phyloP scores from a whole-genome alignment of 441 rosid genomes.

The Raphanus hybrid region DNA sequence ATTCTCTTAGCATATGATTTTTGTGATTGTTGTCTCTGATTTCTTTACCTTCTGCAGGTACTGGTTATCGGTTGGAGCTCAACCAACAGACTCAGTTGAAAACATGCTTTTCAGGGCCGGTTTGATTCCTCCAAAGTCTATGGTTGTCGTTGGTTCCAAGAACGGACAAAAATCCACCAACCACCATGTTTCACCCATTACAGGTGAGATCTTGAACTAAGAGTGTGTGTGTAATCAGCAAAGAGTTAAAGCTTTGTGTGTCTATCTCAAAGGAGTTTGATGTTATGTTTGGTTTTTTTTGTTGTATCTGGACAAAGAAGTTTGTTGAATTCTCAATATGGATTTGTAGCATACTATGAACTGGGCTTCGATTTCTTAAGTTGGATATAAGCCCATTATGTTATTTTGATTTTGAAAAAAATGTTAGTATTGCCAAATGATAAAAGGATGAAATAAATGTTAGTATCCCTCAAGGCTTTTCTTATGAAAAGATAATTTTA shows the following conservation, averaged over 20 bases:
- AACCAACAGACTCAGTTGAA: slow-evolving; percentile 83
- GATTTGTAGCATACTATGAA: background rate
- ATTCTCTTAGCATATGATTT: background rate
- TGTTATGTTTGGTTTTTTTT: background rate
- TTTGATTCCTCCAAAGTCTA: slow-evolving; percentile 73
- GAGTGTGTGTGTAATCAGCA: slow-evolving; percentile 17
- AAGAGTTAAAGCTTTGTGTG: slow-evolving; percentile 2
- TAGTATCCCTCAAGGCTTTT: no score
- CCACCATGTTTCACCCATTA: slow-evolving; percentile 77
- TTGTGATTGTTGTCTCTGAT: slow-evolving; percentile 10
- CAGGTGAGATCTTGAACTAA: slow-evolving; percentile 60
- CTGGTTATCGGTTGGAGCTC: slow-evolving; percentile 97
- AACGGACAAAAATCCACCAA: slow-evolving; percentile 70
- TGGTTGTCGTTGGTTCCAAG: slow-evolving; percentile 69
- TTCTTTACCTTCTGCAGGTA: slow-evolving; percentile 54
- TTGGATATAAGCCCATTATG: background rate
- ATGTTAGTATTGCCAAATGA: background rate
- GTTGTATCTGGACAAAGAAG: background rate
- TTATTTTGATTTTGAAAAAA: background rate
- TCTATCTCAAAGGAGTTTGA: background rate
- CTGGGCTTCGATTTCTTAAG: background rate
- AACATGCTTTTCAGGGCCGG: slow-evolving; percentile 85
- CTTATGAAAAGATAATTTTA: background rate
- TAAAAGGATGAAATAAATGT: background rate
- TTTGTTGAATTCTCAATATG: background rate